Evolutionary conservation across 257 asterid species (phyloP).

Genomic region (Cinchona pubescens): DNA sequence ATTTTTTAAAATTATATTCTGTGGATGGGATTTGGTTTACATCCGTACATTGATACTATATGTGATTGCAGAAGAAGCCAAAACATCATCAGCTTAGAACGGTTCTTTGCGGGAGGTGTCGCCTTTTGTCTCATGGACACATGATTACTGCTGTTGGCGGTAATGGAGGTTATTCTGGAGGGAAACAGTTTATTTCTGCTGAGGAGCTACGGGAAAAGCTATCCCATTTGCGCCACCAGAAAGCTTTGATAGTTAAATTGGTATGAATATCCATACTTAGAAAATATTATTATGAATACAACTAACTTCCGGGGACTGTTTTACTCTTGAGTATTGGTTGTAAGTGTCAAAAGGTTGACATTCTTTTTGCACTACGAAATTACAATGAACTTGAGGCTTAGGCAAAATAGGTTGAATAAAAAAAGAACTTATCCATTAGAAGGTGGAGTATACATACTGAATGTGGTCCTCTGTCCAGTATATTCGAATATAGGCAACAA

Average conservation of each 20-base stretch:
- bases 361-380: not conserved
- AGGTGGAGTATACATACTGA: not conserved
- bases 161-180: slow-evolving; percentile 97
- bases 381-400: not conserved
- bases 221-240: slow-evolving; percentile 76
- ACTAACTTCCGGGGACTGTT: not conserved
- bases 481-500: not conserved
- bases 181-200: slow-evolving; percentile 90
- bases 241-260: slow-evolving; percentile 85
- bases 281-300: not conserved
- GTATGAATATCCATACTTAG: slow-evolving; percentile 30
- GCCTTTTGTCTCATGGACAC: slow-evolving; percentile 86
- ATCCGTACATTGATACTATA: too few species aligned
- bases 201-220: slow-evolving; percentile 94
- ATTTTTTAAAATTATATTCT: too few species aligned
- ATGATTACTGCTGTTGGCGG: slow-evolving; percentile 99
- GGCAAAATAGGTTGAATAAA: not conserved
- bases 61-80: slow-evolving; percentile 73
- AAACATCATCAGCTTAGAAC: slow-evolving; percentile 73
- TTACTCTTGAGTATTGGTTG: not conserved
- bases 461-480: not conserved
- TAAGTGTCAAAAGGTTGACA: too few species aligned
- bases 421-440: not conserved
- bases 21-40: too few species aligned
- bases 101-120: slow-evolving; percentile 92